phyloP scores from a whole-genome alignment of 108 stramenopile species.

The Licmophora abbreviata region DNA sequence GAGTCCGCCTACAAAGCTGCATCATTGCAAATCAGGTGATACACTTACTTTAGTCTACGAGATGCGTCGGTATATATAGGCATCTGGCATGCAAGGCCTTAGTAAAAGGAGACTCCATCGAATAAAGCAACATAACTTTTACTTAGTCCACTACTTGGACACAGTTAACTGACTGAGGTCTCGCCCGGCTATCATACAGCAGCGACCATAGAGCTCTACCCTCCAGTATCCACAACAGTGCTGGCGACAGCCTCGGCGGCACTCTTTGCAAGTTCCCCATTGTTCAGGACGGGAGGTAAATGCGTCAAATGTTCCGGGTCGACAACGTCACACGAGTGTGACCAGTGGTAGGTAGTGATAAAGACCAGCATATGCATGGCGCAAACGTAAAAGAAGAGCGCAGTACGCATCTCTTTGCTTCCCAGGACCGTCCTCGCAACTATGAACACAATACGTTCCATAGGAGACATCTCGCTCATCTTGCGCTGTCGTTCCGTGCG shows the following conservation, averaged over 20 bases:
- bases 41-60: too few relatives aligned
- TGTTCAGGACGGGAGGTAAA: slow-evolving; percentile 23
- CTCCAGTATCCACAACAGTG: background rate
- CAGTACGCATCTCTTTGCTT: slow-evolving; percentile 81
- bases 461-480: slow-evolving; percentile 81
- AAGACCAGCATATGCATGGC: slow-evolving; percentile 82
- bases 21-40: too few relatives aligned
- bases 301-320: slow-evolving; percentile 29
- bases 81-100: too few relatives aligned
- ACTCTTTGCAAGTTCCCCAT: background rate
- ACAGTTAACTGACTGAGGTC: too few relatives aligned
- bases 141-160: too few relatives aligned
- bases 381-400: slow-evolving; percentile 72
- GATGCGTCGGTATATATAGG: too few relatives aligned
- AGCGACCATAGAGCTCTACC: too few relatives aligned
- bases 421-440: slow-evolving; percentile 71
- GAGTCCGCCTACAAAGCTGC: too few relatives aligned
- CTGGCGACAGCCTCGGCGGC: background rate
- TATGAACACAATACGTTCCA: slow-evolving; percentile 80
- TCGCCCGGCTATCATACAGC: too few relatives aligned
- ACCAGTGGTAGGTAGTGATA: slow-evolving; percentile 81
- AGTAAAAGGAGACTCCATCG: too few relatives aligned
- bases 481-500: slow-evolving; percentile 77
- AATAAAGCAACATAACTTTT: too few relatives aligned
- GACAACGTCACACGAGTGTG: slow-evolving; percentile 28